These are phyloP conservation scores for Pyricularia sp. DNA, from an alignment of 2,329 filamentous ascomycete species.

Conservation along the genomic window DNA sequence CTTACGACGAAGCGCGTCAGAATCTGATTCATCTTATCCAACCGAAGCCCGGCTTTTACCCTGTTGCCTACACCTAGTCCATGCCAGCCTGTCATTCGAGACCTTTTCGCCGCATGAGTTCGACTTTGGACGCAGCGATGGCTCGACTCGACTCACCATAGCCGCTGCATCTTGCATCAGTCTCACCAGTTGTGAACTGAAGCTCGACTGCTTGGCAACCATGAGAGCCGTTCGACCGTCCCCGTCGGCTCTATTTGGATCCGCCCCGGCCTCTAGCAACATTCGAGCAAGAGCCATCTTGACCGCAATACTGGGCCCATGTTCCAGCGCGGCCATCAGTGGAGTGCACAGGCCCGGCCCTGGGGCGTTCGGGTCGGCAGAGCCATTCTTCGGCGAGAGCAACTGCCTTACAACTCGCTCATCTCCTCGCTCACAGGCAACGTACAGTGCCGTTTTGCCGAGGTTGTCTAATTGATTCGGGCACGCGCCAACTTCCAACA, in stretches of 20 bases:
- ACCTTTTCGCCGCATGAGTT: not conserved
- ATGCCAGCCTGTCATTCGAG: not conserved
- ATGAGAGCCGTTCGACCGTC: conserved; percentile 3
- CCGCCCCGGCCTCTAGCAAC: not conserved
- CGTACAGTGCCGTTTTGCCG: conserved; percentile 4
- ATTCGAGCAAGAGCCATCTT: not conserved
- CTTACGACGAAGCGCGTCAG: not conserved
- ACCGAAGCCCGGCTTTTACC: not conserved
- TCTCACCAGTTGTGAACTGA: not conserved
- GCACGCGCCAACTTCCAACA: conserved; percentile 15
- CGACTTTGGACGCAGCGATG: not conserved
- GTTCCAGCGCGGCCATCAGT: not conserved
- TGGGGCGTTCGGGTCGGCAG: not conserved
- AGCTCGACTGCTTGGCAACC: not conserved
- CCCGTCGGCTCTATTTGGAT: conserved; percentile 1
- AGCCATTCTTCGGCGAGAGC: not conserved
- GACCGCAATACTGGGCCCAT: not conserved
- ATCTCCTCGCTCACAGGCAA: conserved; percentile 4
- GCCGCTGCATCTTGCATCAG: not conserved
- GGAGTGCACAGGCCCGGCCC: conserved; percentile 3
- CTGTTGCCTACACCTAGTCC: not conserved
- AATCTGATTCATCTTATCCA: not conserved
- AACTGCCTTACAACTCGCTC: not conserved
- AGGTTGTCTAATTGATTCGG: conserved; percentile 6
- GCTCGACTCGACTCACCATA: not conserved